Evolutionary conservation across 1,139 yeast species (phyloP).

Genomic region (Zygosaccharomyces pseudobailii): DNA sequence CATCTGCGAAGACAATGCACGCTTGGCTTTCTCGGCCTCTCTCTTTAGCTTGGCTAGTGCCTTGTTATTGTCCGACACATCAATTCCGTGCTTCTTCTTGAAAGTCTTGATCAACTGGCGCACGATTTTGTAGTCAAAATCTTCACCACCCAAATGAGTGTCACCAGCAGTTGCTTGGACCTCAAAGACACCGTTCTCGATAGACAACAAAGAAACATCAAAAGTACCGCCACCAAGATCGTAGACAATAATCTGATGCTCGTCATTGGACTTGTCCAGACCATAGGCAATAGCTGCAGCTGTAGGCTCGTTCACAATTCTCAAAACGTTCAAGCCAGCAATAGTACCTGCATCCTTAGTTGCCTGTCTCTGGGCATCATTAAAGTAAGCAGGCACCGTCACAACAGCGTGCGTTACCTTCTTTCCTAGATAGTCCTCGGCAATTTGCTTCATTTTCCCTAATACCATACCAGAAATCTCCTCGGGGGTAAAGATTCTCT

Average conservation of each 20-base stretch:
- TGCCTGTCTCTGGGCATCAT: conserved; percentile 96
- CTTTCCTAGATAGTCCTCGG: conserved; percentile 86
- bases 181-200: conserved; percentile 92
- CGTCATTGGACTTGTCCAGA: conserved; percentile 80
- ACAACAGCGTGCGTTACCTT: conserved; percentile 92
- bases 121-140: conserved; percentile 85
- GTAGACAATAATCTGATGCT: conserved; percentile 85
- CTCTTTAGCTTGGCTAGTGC: conserved; percentile 88
- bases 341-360: conserved; percentile 94
- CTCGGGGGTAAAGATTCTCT: conserved; percentile 76
- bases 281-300: conserved; percentile 98
- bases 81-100: conserved; percentile 84
- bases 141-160: conserved; percentile 96
- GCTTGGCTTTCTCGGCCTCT: conserved; percentile 95
- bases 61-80: conserved; percentile 66
- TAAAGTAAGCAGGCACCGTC: conserved; percentile 94
- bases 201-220: conserved; percentile 83
- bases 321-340: conserved; percentile 85
- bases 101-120: conserved; percentile 79
- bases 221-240: conserved; percentile 98
- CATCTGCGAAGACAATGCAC: conserved; percentile 84
- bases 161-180: conserved; percentile 95
- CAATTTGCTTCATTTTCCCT: conserved; percentile 88
- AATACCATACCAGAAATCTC: conserved; percentile 90
- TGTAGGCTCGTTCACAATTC: conserved; percentile 94